A percentile compares a stretch with the other conserved stretches of the same genome.
These are phyloP conservation scores for Leccinum proliferum DNA, from an alignment of 1,284 basidiomycete genomes.

Conservation along the genomic window DNA sequence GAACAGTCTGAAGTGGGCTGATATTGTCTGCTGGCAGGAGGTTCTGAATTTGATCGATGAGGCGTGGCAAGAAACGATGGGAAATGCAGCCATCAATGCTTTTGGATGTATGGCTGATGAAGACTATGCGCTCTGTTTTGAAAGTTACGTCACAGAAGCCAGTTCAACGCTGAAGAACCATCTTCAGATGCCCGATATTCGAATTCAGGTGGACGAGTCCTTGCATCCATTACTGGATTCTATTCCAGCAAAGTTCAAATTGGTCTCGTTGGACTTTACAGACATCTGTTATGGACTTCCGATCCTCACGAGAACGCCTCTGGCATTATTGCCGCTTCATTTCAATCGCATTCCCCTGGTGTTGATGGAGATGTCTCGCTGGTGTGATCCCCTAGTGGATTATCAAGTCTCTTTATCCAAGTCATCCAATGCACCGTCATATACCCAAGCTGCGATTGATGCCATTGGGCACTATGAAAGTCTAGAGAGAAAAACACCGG, in stretches of 20 bases:
- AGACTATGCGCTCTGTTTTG: background rate
- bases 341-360: background rate
- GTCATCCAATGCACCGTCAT: background rate
- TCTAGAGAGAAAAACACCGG: background rate
- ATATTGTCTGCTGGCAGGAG: background rate
- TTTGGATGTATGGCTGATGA: background rate
- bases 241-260: constrained; percentile 4
- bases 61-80: background rate
- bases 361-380: constrained; percentile 1
- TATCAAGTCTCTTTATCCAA: background rate
- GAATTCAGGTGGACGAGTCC: background rate
- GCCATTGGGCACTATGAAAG: background rate
- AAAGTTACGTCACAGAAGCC: background rate
- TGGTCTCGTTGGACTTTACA: background rate
- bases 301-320: background rate
- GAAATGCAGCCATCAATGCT: background rate
- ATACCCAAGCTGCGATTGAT: constrained; percentile 4
- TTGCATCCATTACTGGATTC: background rate
- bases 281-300: background rate
- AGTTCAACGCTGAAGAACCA: background rate
- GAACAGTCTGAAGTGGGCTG: background rate
- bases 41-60: background rate
- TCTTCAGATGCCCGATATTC: background rate
- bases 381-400: constrained; percentile 4
- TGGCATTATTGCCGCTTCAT: background rate